These are phyloP conservation scores for Eremochloa ophiuroides DNA, from an alignment of 176 grass and related monocot species.

Conservation along the genomic window DNA sequence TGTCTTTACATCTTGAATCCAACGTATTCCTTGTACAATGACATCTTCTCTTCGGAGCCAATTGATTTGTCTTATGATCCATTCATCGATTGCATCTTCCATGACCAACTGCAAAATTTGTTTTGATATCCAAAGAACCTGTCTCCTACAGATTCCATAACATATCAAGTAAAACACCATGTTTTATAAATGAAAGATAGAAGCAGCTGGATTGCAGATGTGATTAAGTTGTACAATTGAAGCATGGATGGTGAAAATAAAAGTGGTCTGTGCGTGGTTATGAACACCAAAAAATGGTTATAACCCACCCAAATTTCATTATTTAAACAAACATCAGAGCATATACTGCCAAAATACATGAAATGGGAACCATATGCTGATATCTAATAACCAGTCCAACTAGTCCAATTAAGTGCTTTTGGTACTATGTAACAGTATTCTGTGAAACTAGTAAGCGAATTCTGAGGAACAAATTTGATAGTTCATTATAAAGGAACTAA, in stretches of 20 bases:
- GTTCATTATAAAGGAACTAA: conserved; percentile 30
- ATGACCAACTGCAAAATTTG: conserved; percentile 94
- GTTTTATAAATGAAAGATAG: conserved; percentile 14
- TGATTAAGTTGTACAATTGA: background rate
- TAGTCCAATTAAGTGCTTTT: background rate
- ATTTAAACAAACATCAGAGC: conserved; percentile 1
- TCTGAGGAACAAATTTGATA: conserved; percentile 1
- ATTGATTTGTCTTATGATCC: conserved; percentile 93
- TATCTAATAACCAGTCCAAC: conserved; percentile 7
- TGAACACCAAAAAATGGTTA: background rate
- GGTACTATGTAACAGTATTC: background rate
- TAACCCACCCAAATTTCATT: background rate
- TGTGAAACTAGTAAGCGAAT: conserved; percentile 23
- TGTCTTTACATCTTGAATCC: conserved; percentile 88
- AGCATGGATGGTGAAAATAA: conserved; percentile 22
- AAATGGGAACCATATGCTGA: background rate
- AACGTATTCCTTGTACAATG: conserved; percentile 68
- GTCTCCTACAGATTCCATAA: conserved; percentile 57
- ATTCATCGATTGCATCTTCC: conserved; percentile 99
- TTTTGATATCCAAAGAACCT: conserved; percentile 98
- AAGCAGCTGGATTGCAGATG: background rate
- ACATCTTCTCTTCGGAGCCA: conserved; percentile 77
- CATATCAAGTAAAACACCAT: conserved; percentile 4
- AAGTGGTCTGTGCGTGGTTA: conserved; percentile 13
- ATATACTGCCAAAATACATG: background rate